A percentile compares a stretch with the other conserved stretches of the same genome.
Conservation (phyloP, 78 protist genomes). For the Mastigamoeba balamuthi region DNA sequence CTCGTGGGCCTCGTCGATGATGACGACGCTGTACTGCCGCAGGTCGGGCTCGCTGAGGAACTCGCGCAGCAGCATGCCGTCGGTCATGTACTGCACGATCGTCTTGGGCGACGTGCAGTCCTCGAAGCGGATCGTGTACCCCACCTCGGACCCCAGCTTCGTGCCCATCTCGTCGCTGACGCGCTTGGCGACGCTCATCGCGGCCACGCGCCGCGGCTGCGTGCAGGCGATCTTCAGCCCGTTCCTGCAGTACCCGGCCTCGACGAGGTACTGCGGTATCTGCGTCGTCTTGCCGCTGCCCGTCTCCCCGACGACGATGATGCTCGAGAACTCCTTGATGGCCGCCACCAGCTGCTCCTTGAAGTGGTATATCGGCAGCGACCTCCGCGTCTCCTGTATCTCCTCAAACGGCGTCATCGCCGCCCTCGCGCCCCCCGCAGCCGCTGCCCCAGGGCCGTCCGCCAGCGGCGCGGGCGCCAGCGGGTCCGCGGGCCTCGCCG, state of each 20-base stretch:
- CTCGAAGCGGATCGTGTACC: constrained; percentile 90
- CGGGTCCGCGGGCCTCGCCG: background rate
- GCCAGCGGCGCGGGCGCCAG: background rate
- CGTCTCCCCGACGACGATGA: constrained; percentile 60
- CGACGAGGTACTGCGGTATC: constrained; percentile 90
- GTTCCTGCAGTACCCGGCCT: constrained; percentile 64
- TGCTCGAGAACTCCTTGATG: constrained; percentile 19
- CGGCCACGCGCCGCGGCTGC: constrained; percentile 98
- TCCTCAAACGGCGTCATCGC: background rate
- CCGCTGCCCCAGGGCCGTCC: background rate
- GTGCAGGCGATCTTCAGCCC: constrained; percentile 81
- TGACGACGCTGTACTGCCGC: constrained; percentile 67
- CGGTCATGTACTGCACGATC: constrained; percentile 91
- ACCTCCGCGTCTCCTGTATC: constrained; percentile 38
- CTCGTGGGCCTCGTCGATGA: constrained; percentile 99
- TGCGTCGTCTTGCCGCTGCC: constrained; percentile 86
- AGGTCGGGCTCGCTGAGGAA: constrained; percentile 82
- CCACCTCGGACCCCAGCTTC: constrained; percentile 78
- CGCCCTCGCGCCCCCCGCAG: background rate
- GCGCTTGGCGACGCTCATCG: constrained; percentile 89
- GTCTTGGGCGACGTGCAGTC: constrained; percentile 79
- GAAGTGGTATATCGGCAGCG: constrained; percentile 70
- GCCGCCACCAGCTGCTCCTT: constrained; percentile 51
- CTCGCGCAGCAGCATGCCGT: constrained; percentile 96
- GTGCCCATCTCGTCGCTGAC: constrained; percentile 88